phyloP scores from a whole-genome alignment of 108 stramenopile genomes.

The Cyclotella choctawhatcheeana region DNA sequence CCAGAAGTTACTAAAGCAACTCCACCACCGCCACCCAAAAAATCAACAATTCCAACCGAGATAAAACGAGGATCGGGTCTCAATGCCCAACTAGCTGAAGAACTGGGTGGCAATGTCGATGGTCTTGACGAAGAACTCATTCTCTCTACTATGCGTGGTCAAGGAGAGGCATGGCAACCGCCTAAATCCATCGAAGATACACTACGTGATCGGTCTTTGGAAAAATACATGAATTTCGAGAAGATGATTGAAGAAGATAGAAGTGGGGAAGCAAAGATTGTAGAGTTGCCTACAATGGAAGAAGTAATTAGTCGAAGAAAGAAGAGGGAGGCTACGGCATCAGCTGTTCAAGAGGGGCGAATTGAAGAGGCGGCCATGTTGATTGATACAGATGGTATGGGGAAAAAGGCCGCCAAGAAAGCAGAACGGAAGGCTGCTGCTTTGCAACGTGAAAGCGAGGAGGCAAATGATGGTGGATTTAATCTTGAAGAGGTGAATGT shows the following conservation, averaged over 20 bases:
- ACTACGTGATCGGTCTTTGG: slow-evolving; percentile 37
- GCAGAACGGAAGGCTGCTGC: slow-evolving; percentile 63
- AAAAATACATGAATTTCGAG: slow-evolving; percentile 49
- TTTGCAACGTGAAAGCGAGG: slow-evolving; percentile 30
- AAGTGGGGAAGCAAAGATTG: slow-evolving; percentile 15
- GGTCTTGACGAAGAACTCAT: slow-evolving; percentile 47
- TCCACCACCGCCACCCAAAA: background rate
- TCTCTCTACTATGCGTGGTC: slow-evolving; percentile 42
- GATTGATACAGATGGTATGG: slow-evolving; percentile 40
- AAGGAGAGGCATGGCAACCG: slow-evolving; percentile 36
- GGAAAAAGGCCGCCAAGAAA: slow-evolving; percentile 68
- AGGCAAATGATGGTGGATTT: slow-evolving; percentile 37
- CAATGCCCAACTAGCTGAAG: slow-evolving; percentile 40
- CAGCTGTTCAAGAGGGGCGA: slow-evolving; percentile 25
- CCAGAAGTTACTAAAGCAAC: slow-evolving; percentile 2
- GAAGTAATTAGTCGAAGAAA: slow-evolving; percentile 45
- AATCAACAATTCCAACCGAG: slow-evolving; percentile 5
- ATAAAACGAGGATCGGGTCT: slow-evolving; percentile 36
- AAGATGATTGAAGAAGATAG: slow-evolving; percentile 61
- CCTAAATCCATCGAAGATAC: slow-evolving; percentile 46
- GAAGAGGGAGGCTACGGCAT: slow-evolving; percentile 37
- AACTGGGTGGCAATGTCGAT: slow-evolving; percentile 46
- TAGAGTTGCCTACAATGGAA: slow-evolving; percentile 70
- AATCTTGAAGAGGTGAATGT: slow-evolving; percentile 44
- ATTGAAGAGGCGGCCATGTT: slow-evolving; percentile 37